Evolutionary conservation across 805 yeast species (phyloP), one percentile per base, ranked within the genome.

Genomic region (Candida schatavii): DNA sequence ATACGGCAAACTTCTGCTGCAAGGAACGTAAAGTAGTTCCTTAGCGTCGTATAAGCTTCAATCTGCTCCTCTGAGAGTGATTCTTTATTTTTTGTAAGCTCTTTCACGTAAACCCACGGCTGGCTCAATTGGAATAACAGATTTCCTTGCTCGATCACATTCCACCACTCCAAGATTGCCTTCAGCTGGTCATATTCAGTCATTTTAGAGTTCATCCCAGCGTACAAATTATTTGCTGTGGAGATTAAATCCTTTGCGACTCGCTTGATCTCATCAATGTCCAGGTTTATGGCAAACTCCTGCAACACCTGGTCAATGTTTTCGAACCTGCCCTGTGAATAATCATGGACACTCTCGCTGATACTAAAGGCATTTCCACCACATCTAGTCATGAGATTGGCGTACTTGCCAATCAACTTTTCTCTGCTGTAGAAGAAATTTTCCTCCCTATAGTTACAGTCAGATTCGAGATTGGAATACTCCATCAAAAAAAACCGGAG

Each of bases 371-470:
- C 80, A 26, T 74, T 69, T 1, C 90, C 87, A 41, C 95, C 81
- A 27, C 82, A 76, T 45, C 99, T 71, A 46, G 83, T 77, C 17
- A 85, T 70, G 37, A 90, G 68, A 55, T 91, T 93, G 35, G 93
- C 89, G 64, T 83, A 83, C 58, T 90, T 90, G 45, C 88, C 88
- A 43, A 88, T 81, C 31, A 91, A 68, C 50, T 80, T 78, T 26
- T 79, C 81, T 47, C 95, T 72, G 5, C 80, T 63, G 23, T 59
- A 57, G 32, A 65, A 64, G 42, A 86, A 64, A 31, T 72, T 71
- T 13, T 64, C 73, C 39, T 83, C 86, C 25, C 82, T 76, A 57
- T 83, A 93, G 51, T 89, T 89, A 50, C 90, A 79, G 62, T 93
- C 99, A 22, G 77, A 72, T 20, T 78, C 83, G 26, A 93, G 62